Evolutionary conservation across 345 rosid genomes (phyloP), one percentile per base, ranked within the genome.

Genomic region (Bretschneidera sinensis): DNA sequence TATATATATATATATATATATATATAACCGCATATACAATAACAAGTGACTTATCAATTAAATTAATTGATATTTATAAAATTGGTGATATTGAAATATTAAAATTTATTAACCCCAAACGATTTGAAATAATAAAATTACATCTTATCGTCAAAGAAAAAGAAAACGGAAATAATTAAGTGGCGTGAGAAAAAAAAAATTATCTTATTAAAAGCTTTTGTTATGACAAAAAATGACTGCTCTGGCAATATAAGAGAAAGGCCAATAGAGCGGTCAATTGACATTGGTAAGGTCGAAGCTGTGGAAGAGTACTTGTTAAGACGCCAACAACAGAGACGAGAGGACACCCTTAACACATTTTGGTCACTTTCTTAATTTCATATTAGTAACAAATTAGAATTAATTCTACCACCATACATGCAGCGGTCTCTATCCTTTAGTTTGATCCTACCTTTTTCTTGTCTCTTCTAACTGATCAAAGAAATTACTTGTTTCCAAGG

Each of bases 321-420:
- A 16, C 24, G 63, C 62, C 67, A 67, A 19, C 45, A 25, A 51
- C 59, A 10, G 66, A 64, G 79, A 76, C 74, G 76, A 71, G 63
- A 61, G 60, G 69, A 49, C 74, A 68, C 55, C 60, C 62, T 55
- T 43, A 21, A 51, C 39, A 24, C 33, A 28, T 18, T 54, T 6
- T 13, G 54, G 60, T 57, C 69, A 57, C 52, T 47, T 48, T 54
- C 60, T 47, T 15, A 19, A 35, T 18, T 50, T 43, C 21, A 21
- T 28, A 28, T 28, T 2, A 28, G 33, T 8, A 28, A 28, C 8
- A n/a, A n/a, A n/a, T n/a, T n/a, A 34, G 39, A 57, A 23, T 31
- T 33, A 53, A 56, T 43, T 22, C 51, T 24, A 19, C 39, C 24
- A 13, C 18, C n/a, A n/a, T n/a, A n/a, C n/a, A n/a, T n/a, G 34